Evolutionary conservation across 208 protist genomes (phyloP), one percentile per base, ranked within the genome.

Genomic region (Porcisia hertigi): DNA sequence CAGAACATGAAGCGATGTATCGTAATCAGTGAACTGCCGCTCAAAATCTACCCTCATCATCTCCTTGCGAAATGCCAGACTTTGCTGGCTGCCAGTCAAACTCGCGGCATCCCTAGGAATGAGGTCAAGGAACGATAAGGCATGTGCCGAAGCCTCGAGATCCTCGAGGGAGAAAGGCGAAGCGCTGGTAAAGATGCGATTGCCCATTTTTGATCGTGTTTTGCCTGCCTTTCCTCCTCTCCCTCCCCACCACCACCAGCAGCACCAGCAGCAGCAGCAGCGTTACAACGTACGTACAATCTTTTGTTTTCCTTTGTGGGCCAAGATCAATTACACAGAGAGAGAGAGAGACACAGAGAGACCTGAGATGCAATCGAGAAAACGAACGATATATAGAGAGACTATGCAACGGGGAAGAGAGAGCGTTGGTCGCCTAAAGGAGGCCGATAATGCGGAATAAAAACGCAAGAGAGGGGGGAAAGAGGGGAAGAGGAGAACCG

Each of bases 121-220:
- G 5, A 71, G 45, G 55, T 81, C 77, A 12, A 82, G 71, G 18
- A 63, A 25, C 14, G 66, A 73, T 11, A 30, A 43, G 9, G 53
- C 36, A 23, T 70, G 74, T 23, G 74, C 74, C 52, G 77, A 74
- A 16, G 65, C 76, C 36, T 83, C 78, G 47, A 85, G 70, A 36
- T 86, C 85, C 53, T 91, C 85, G 45, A 91, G 45, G 16, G 87
- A 82, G 74, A 92, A 85, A 1, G 88, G 85, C 0, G 80, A 58
- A 0, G 66, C 43, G 73, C 86, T 85, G 8, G 91, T 95, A 34
- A 84, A 92, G 14, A 89, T 72, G 12, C 76, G 78, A 52, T 90
- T 92, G 30, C 91, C 91, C 91, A 95, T 94, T 34, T 23, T 64
- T 30, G 30, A 30, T 30, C 30, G 30, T 30, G 30, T 30, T 30